Base-by-base conservation (phyloP, 2,329 filamentous ascomycete genomes). In the Aphanocladium album region DNA sequence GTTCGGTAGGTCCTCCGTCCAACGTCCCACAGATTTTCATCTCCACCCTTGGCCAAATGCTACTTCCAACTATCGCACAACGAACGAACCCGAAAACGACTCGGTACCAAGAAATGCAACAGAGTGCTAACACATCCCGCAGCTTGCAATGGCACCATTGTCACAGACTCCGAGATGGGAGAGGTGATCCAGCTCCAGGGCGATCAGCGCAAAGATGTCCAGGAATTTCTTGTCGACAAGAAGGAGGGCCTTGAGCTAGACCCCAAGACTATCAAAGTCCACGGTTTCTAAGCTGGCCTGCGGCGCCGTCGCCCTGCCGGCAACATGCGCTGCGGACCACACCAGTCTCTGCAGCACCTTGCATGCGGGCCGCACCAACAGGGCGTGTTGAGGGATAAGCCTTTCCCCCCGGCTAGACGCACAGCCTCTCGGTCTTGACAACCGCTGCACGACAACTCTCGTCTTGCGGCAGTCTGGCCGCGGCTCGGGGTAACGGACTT, bases 101-200 rank as follows among this genome's bases (percentile, higher is more conserved):
- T 14, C 11, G 23, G n/a, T n/a, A n/a, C n/a, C 4, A 21, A 19
- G 21, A 39, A 21, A 25, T 4, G 4, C 23, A 19, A n/a, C 27
- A 30, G n/a, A 6, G 4, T n/a, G 12, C 57, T 53, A 59, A 59
- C 49, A 35, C n/a, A 30, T 53, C 69, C 11, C 37, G 60, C 65
- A 91, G 93, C 95, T 79, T 98, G 93, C 91, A 98, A 99, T 97
- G 95, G 95, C 86, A 98, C 93, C 81, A 96, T 98, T 78, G 93
- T 98, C 79, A 87, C 87, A 75, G 93, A 98, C 80, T 86, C 85
- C 71, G 92, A 96, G 80, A 96, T 97, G 91, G 93, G 93, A 76
- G 93, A 98, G 84, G 93, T 98, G 85, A 97, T 99, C 76, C 95
- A 99, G 85, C 89, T 99, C 74, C 95, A 99, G 80, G 95, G 95